phyloP scores from a whole-genome alignment of 2,329 filamentous ascomycete genomes.

The Colletotrichum cereale region DNA sequence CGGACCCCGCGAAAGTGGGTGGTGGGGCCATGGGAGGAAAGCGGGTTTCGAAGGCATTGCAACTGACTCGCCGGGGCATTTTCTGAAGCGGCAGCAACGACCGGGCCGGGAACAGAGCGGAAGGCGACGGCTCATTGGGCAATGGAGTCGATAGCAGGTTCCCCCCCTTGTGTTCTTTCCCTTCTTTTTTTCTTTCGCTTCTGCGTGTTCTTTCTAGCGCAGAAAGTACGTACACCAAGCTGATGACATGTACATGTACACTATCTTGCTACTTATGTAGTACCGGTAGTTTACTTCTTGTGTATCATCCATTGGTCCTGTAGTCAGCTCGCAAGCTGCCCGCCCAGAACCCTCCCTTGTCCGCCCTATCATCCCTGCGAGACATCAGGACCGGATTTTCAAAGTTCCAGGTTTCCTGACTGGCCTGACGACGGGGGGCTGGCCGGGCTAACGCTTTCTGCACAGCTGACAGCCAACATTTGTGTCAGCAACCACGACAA shows the following conservation, averaged over 20 bases:
- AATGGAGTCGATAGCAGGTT: constrained; percentile 14
- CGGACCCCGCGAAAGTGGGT: constrained; percentile 39
- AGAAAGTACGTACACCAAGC: no score
- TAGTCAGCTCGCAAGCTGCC: no score
- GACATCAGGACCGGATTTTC: constrained; percentile 35
- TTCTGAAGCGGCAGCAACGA: constrained; percentile 22
- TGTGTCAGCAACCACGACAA: background rate
- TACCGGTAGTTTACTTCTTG: no score
- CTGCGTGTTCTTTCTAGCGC: no score
- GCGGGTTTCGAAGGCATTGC: constrained; percentile 37
- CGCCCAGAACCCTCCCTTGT: background rate
- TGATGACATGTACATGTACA: no score
- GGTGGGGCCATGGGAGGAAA: constrained; percentile 33
- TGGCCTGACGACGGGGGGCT: background rate
- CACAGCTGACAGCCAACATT: constrained; percentile 26
- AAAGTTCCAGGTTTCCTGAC: constrained; percentile 28
- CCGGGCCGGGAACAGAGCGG: constrained; percentile 11
- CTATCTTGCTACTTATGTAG: no score
- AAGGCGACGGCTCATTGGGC: constrained; percentile 28
- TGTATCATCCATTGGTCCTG: no score
- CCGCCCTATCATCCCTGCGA: constrained; percentile 17
- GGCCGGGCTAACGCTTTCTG: constrained; percentile 12
- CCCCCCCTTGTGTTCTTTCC: background rate
- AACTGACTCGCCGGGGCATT: constrained; percentile 32
- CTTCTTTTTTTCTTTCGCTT: background rate